These are phyloP conservation scores for Zasmidium angulare DNA, from an alignment of 2,329 filamentous ascomycete genomes.

Conservation along the genomic window DNA sequence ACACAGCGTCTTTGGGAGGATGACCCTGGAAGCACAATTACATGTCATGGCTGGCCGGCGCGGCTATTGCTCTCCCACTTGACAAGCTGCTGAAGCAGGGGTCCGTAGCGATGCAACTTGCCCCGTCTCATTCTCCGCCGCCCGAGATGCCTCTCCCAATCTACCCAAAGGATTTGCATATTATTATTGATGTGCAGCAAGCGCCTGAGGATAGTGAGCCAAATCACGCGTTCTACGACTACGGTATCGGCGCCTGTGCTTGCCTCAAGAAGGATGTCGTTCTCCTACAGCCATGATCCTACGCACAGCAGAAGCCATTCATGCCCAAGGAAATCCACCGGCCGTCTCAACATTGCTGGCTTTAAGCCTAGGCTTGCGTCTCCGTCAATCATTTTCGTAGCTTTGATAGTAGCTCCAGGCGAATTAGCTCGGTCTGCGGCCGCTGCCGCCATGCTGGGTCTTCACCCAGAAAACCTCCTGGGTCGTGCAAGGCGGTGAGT, in stretches of 20 bases:
- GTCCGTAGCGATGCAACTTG: no score
- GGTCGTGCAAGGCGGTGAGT: background rate
- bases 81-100: background rate
- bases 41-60: background rate
- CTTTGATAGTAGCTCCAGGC: background rate
- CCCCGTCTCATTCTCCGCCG: background rate
- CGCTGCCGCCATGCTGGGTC: background rate
- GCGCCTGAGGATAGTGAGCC: no score
- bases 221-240: no score
- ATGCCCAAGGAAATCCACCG: background rate
- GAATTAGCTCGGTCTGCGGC: background rate
- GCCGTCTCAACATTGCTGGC: background rate
- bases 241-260: no score
- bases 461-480: background rate
- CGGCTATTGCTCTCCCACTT: background rate
- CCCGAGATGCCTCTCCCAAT: no score
- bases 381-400: background rate
- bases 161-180: no score
- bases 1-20: background rate
- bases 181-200: background rate
- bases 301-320: background rate
- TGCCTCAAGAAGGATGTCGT: no score
- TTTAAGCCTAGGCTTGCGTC: background rate
- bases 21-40: background rate
- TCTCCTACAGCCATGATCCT: background rate